Base-by-base conservation (phyloP, 1,139 yeast genomes). In the Candida sp. region DNA sequence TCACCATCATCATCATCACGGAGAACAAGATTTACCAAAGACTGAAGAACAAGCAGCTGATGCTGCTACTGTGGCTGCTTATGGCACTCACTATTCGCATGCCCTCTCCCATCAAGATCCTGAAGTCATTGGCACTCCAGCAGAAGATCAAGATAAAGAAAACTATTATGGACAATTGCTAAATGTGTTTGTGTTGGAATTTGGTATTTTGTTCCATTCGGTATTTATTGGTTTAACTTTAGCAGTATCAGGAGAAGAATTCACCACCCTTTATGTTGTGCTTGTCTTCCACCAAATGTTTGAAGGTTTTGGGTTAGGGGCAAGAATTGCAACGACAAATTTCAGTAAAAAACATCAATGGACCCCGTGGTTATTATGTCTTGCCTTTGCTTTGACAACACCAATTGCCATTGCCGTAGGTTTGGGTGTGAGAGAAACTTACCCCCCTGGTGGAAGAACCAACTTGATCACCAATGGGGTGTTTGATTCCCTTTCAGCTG, bases 221-320 rank as follows among this genome's bases (percentile, higher is more conserved):
- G 83, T 87, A 2, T 83, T 87, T 59, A 77, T 87, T 41, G 96
- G 96, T 34, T 69, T 87, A 40, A 75, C 91, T 0, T 69, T 87
- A 45, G 89, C 93, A 3, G 82, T 82, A 21, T 75, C 88, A 11
- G 82, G 87, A 27, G 79, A 74, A 12, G 96, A 88, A 60, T 89
- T 88, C 61, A 77, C 70, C 42, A 79, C 90, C 2, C 70, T 90
- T 41, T 90, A 87, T 64, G 77, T 85, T 53, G 97, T 89, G 15
- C 64, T 90, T 43, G 83, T 87, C 3, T 90, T 90, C 78, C 97
- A 90, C 66, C 97, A 90, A 67, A 77, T 86, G 69, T 90, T 90
- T 62, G 97, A 90, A 71, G 97, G 97, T 44, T 73, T 90, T 44
- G 97, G 97, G 54, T 74, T 90, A 55, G 97, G 97, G 42, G 79